A percentile compares a stretch with the other conserved stretches of the same genome.
Conservation (phyloP, 169 alveolate species). For the Plasmodium falciparum region DNA sequence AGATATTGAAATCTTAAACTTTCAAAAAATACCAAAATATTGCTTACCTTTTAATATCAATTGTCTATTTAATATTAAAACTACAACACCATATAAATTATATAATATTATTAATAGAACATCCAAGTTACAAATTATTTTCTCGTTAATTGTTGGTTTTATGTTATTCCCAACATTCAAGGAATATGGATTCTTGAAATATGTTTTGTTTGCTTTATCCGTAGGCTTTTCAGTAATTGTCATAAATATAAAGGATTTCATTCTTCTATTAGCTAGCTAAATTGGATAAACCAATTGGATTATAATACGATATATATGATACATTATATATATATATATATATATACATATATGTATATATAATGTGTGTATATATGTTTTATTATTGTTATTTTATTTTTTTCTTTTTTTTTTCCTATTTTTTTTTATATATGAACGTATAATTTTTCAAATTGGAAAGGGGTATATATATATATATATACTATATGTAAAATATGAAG, state of each 20-base stretch:
- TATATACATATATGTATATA: background rate
- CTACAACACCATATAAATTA: slow-evolving; percentile 26
- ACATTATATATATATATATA: too few species aligned
- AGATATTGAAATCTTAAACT: slow-evolving; percentile 66
- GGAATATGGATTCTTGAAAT: slow-evolving; percentile 44
- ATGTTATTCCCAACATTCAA: slow-evolving; percentile 43
- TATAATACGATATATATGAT: background rate
- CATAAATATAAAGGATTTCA: slow-evolving; percentile 29
- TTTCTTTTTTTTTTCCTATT: slow-evolving; percentile 11
- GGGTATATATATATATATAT: too few species aligned
- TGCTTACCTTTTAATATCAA: slow-evolving; percentile 51
- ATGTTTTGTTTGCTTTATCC: slow-evolving; percentile 18
- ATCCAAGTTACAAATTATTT: slow-evolving; percentile 34
- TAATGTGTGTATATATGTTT: slow-evolving; percentile 1
- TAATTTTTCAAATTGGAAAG: too few species aligned
- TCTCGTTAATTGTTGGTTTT: slow-evolving; percentile 17
- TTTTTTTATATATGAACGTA: background rate
- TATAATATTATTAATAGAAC: slow-evolving; percentile 30
- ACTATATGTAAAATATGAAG: too few species aligned
- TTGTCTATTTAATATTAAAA: slow-evolving; percentile 48
- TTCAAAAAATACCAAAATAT: slow-evolving; percentile 57
- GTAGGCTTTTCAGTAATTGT: slow-evolving; percentile 18
- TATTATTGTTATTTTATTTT: slow-evolving; percentile 2
- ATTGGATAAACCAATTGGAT: background rate
- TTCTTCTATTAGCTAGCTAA: slow-evolving; percentile 23